Conservation (phyloP, 345 rosid species). For the Salix suchowensis region DNA sequence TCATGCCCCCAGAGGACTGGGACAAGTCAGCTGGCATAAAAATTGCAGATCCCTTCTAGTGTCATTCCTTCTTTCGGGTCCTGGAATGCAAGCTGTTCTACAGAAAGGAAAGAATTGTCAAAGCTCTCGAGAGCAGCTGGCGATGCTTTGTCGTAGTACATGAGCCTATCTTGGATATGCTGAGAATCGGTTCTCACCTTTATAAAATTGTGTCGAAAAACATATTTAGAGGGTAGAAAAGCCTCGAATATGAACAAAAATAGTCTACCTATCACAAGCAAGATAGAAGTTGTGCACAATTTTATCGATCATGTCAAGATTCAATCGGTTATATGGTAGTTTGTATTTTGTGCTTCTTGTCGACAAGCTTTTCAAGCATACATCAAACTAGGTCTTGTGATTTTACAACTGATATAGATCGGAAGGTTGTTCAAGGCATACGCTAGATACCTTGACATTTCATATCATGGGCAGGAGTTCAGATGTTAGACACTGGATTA, state of each 20-base stretch:
- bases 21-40: constrained; percentile 60
- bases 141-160: not conserved
- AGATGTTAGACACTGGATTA: not conserved
- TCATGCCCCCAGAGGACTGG: constrained; percentile 66
- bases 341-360: not conserved
- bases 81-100: not conserved
- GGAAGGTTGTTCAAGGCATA: not conserved
- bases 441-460: not conserved
- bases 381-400: not conserved
- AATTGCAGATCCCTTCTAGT: constrained; percentile 36
- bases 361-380: not conserved
- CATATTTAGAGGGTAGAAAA: not conserved
- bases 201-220: not conserved
- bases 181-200: not conserved
- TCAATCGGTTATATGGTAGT: not conserved
- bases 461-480: not conserved
- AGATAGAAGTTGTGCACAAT: not conserved
- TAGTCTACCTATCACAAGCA: not conserved
- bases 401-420: not conserved
- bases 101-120: not conserved
- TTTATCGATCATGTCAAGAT: not conserved
- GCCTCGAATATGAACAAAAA: not conserved
- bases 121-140: not conserved
- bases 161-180: not conserved
- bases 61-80: not conserved